Percentiles rank a stretch among this genome's conserved stretches.
Conservation (phyloP, 1,284 basidiomycete species). For the Heterobasidion occidentale region DNA sequence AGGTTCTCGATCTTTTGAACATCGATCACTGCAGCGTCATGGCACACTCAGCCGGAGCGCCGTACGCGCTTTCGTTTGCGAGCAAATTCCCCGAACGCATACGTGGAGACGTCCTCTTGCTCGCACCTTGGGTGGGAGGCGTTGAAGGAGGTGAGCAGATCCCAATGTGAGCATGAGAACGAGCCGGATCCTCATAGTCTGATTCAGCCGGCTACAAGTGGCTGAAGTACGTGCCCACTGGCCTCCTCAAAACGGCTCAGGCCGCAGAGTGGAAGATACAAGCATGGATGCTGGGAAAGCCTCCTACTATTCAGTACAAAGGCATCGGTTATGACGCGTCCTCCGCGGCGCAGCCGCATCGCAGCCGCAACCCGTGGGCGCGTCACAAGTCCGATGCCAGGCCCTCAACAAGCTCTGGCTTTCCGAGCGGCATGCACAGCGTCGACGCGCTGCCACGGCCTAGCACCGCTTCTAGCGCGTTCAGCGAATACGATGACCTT, state of each 20-base stretch:
- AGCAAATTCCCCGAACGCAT: constrained; percentile 70
- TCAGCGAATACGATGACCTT: constrained; percentile 81
- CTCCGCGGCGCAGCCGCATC: constrained; percentile 16
- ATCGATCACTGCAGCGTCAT: constrained; percentile 83
- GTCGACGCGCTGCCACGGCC: constrained; percentile 29
- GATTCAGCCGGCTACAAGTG: constrained; percentile 78
- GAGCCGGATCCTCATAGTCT: background rate
- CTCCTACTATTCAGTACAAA: constrained; percentile 72
- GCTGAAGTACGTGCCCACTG: constrained; percentile 94
- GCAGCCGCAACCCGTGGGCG: constrained; percentile 9
- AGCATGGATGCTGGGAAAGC: constrained; percentile 94
- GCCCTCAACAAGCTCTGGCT: constrained; percentile 15
- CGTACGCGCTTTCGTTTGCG: constrained; percentile 88
- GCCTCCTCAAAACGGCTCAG: constrained; percentile 90
- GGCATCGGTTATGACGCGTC: constrained; percentile 66
- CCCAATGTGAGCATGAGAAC: background rate
- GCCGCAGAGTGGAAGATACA: constrained; percentile 97
- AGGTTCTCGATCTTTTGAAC: constrained; percentile 77
- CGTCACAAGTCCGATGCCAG: constrained; percentile 16
- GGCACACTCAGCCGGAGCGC: constrained; percentile 95
- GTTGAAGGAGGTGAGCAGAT: constrained; percentile 69
- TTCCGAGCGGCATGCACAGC: background rate
- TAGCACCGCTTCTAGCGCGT: constrained; percentile 53
- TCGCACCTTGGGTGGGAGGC: constrained; percentile 96
- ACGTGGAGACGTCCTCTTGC: constrained; percentile 77